Percentiles rank a stretch among this genome's conserved stretches.
Evolutionary conservation across 768 basidiomycete genomes (phyloP).

Genomic region (Pleurotus citrinopileatus): DNA sequence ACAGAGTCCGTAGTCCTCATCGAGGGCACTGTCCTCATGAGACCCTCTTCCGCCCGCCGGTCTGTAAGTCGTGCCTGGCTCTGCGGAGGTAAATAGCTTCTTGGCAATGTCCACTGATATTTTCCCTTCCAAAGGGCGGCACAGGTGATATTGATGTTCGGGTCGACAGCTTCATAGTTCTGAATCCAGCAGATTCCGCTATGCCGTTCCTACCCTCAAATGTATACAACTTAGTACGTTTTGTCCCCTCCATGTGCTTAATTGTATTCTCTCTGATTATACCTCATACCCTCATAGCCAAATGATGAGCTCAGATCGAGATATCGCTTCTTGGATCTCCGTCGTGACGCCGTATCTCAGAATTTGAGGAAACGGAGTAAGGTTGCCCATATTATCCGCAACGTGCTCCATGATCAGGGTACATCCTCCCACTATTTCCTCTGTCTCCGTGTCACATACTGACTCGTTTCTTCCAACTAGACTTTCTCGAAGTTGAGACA

Average conservation of each 20-base stretch:
- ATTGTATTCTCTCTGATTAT: constrained; percentile 11
- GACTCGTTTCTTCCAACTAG: constrained; percentile 36
- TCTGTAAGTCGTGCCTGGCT: constrained; percentile 40
- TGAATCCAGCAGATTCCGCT: constrained; percentile 71
- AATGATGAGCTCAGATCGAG: constrained; percentile 84
- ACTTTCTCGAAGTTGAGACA: constrained; percentile 91
- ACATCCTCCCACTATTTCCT: constrained; percentile 11
- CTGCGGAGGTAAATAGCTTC: constrained; percentile 3
- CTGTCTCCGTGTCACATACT: constrained; percentile 8
- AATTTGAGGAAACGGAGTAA: constrained; percentile 82
- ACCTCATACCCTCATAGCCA: constrained; percentile 6
- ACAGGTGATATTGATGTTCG: constrained; percentile 82
- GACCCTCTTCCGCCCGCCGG: constrained; percentile 62
- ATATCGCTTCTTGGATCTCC: constrained; percentile 87
- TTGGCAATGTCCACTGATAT: background rate
- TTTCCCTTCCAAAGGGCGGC: constrained; percentile 39
- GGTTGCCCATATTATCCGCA: constrained; percentile 78
- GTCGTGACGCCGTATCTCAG: constrained; percentile 65
- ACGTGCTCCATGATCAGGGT: constrained; percentile 74
- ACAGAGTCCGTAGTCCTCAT: constrained; percentile 78
- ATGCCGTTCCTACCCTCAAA: constrained; percentile 89
- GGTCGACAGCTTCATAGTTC: constrained; percentile 63
- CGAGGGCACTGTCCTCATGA: constrained; percentile 64
- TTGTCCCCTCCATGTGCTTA: constrained; percentile 17
- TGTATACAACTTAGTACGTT: constrained; percentile 66